phyloP scores from a whole-genome alignment of 164 flowering plant genomes.

The Vitis labrusca region DNA sequence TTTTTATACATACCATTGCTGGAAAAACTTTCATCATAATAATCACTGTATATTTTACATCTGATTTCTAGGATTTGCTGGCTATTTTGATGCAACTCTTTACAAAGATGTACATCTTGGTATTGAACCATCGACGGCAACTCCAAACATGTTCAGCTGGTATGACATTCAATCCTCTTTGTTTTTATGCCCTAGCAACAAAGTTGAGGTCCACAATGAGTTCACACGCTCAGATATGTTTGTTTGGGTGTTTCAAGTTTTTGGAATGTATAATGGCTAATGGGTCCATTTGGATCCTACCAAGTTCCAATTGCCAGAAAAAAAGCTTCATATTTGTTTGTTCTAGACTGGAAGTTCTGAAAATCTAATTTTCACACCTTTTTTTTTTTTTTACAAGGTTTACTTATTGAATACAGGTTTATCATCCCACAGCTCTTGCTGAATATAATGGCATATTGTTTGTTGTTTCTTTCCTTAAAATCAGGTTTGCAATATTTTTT shows the following conservation, averaged over 20 bases:
- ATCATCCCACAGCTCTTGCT: neutral
- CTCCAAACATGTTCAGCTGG: constrained; percentile 99
- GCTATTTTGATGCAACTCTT: constrained; percentile 93
- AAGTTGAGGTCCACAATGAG: too few relatives aligned
- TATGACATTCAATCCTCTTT: constrained; percentile 20
- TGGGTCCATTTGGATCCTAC: too few relatives aligned
- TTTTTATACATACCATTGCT: neutral
- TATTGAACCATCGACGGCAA: constrained; percentile 86
- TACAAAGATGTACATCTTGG: constrained; percentile 98
- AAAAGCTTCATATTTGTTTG: too few relatives aligned
- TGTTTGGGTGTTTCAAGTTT: too few relatives aligned
- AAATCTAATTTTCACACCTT: too few relatives aligned
- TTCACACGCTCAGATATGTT: too few relatives aligned
- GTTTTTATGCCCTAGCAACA: neutral
- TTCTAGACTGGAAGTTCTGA: too few relatives aligned
- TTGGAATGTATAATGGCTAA: too few relatives aligned
- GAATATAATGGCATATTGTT: neutral
- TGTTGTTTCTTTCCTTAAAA: neutral
- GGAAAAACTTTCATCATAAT: neutral
- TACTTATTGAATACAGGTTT: neutral
- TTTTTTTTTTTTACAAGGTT: neutral
- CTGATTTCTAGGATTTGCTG: constrained; percentile 81
- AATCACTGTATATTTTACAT: neutral
- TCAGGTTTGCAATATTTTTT: constrained; percentile 94
- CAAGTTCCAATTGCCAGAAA: too few relatives aligned